Base-by-base conservation (phyloP, 805 yeast genomes). In the Candida awuae region DNA sequence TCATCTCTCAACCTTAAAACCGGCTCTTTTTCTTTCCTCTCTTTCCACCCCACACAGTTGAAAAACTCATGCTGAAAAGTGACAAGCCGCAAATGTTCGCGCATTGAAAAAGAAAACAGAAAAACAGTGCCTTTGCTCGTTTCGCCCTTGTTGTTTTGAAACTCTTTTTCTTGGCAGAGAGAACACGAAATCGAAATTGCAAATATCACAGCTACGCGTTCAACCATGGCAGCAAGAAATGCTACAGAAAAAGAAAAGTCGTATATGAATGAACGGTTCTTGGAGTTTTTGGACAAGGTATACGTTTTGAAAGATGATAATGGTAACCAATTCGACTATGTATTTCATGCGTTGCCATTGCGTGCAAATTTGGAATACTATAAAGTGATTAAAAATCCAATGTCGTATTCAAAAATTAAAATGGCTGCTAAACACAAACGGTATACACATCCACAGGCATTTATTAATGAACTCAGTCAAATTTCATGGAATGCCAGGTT, bases 401-500 rank as follows among this genome's bases (percentile, higher is more conserved):
- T 84, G 53, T 84, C 95, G 6, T 71, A 88, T 46, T 77, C 79
- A 49, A 77, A 81, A 45, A 73, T 88, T 41, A 77, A 73, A 41
- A 71, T 77, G 47, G 68, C 73, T 43, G 60, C 84, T 26, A 74
- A 75, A 43, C 65, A 69, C 29, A 61, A 59, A 35, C 62, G 61
- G 43, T 88, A 87, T 62, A 56, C 63, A 5, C 66, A 66, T 33
- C 75, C 84, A 1, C 82, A 78, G 49, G 79, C 76, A 32, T 87
- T 85, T 57, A 63, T 88, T 27, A 71, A 66, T 41, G 96, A 88
- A 58, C 56, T 88, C 43, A 85, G 81, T 1, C 94, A 84, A 58
- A 82, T 90, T 37, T 73, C 85, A 1, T 85, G 94, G 87, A 90
- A 90, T 55, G 96, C 97, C 3, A 74, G 84, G 44, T 73, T 80